Conservation (phyloP, 1,284 basidiomycete genomes). For the Cystobasidiaceae sp. region DNA sequence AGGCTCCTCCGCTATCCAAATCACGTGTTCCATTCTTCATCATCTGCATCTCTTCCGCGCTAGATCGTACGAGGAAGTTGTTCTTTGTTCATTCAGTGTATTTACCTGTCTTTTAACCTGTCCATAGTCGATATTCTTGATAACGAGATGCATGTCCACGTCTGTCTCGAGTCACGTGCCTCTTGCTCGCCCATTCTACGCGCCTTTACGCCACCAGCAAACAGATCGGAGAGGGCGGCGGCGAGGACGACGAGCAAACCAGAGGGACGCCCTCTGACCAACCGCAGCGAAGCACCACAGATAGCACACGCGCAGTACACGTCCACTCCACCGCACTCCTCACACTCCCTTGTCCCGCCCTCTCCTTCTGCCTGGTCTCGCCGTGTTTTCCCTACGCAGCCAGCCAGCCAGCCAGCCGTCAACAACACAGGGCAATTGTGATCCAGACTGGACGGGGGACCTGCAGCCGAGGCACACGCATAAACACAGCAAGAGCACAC, state of each 20-base stretch:
- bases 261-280: background rate
- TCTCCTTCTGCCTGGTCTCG: background rate
- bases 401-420: constrained; percentile 1
- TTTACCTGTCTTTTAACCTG: no score
- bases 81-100: no score
- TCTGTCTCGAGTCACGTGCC: background rate
- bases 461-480: no score
- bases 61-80: no score
- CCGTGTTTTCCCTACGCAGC: background rate
- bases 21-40: background rate
- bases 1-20: background rate
- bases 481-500: no score
- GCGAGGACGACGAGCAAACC: no score
- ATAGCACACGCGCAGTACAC: background rate
- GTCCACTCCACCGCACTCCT: background rate
- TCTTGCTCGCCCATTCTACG: background rate
- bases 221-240: background rate
- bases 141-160: no score
- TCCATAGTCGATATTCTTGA: background rate
- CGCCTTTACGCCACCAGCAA: background rate
- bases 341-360: background rate
- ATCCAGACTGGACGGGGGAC: no score
- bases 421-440: background rate
- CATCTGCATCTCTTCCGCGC: background rate
- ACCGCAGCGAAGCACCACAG: no score